Evolutionary conservation across 169 alveolate genomes (phyloP).

Genomic region (Cryptosporidium parvum): DNA sequence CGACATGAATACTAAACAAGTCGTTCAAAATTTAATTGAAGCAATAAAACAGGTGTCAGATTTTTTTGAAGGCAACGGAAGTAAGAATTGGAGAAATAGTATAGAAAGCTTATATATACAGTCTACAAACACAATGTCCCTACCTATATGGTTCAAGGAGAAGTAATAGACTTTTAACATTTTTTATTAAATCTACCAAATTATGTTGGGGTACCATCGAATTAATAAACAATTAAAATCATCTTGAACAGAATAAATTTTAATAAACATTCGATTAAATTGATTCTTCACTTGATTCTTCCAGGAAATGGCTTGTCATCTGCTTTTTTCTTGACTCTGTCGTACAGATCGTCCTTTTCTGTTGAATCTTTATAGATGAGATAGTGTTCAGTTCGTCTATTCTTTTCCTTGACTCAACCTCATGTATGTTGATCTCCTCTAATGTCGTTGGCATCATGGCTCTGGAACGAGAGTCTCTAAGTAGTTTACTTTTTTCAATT

Average conservation of each 20-base stretch:
- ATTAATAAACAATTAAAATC: too few species aligned
- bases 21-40: conserved; percentile 76
- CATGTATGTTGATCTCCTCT: conserved; percentile 38
- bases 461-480: conserved; percentile 49
- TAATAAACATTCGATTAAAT: not conserved
- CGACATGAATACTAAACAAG: conserved; percentile 66
- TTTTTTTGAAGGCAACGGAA: conserved; percentile 47
- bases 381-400: conserved; percentile 20
- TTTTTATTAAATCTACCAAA: not conserved
- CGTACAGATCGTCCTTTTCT: not conserved
- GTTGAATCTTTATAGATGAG: conserved; percentile 40
- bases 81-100: conserved; percentile 76
- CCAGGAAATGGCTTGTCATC: conserved; percentile 62
- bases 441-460: conserved; percentile 58
- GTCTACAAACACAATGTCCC: conserved; percentile 79
- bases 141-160: conserved; percentile 77
- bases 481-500: conserved; percentile 32
- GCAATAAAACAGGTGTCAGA: conserved; percentile 56
- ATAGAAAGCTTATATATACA: conserved; percentile 77
- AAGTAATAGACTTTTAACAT: not conserved
- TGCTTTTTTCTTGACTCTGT: conserved; percentile 14
- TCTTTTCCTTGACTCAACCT: conserved; percentile 45
- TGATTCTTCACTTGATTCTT: conserved; percentile 70
- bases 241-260: not conserved
- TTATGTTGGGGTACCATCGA: not conserved